phyloP scores from a whole-genome alignment of 2,329 filamentous ascomycete species.

The Sporothrix mexicana region DNA sequence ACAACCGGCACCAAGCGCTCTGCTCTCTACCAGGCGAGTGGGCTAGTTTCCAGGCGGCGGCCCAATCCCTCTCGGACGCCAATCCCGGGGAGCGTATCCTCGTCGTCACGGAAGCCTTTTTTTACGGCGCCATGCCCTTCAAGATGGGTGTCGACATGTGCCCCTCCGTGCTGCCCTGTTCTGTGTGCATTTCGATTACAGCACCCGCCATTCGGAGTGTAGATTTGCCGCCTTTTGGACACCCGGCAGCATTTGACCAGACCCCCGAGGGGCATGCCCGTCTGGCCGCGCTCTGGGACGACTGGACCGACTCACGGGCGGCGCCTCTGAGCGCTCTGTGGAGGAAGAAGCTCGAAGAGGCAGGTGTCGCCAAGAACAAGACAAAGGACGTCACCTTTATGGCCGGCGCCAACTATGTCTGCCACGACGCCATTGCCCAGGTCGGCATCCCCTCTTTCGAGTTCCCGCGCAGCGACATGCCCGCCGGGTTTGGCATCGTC shows the following conservation, averaged over 20 bases:
- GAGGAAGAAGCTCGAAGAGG: conserved; percentile 41
- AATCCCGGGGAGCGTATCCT: conserved; percentile 40
- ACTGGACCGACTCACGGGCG: conserved; percentile 41
- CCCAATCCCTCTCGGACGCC: conserved; percentile 39
- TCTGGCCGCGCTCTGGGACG: conserved; percentile 43
- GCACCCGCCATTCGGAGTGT: conserved; percentile 46
- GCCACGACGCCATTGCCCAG: conserved; percentile 47
- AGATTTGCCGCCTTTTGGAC: conserved; percentile 46
- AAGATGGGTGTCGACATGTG: conserved; percentile 44
- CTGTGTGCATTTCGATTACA: conserved; percentile 48
- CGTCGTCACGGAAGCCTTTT: conserved; percentile 47
- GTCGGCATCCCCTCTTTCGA: conserved; percentile 48
- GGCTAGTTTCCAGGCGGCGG: conserved; percentile 42
- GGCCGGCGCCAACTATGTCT: conserved; percentile 46
- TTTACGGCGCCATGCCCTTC: conserved; percentile 47
- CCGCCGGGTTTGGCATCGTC: conserved; percentile 45
- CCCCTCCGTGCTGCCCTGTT: conserved; percentile 37
- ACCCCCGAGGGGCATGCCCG: conserved; percentile 37
- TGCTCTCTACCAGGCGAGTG: conserved; percentile 46
- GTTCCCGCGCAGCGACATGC: conserved; percentile 49
- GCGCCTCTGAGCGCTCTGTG: conserved; percentile 41
- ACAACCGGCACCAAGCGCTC: conserved; percentile 44
- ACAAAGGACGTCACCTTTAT: conserved; percentile 40
- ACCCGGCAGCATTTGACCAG: conserved; percentile 43
- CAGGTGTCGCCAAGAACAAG: conserved; percentile 39